These are phyloP conservation scores for Citrullus colocynthis DNA, from an alignment of 306 rosid genomes.

Conservation along the genomic window DNA sequence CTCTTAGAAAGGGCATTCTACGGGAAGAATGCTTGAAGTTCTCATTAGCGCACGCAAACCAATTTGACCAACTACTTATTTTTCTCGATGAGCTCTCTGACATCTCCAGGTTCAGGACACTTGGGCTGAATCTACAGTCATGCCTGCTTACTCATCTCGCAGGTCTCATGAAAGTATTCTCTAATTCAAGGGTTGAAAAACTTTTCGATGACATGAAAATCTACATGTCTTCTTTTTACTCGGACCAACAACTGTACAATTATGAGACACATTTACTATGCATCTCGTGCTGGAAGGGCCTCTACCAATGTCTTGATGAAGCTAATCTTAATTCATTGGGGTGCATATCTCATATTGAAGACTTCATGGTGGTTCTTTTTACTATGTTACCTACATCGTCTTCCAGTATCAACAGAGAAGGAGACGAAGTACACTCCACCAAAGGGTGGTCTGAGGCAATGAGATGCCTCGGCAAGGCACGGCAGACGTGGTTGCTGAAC, in stretches of 20 bases:
- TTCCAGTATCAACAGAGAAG: constrained; percentile 13
- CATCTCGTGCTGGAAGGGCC: constrained; percentile 86
- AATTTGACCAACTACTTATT: constrained; percentile 56
- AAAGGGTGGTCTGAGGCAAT: constrained; percentile 75
- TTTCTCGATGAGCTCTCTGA: constrained; percentile 88
- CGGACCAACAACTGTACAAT: constrained; percentile 20
- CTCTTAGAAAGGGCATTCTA: constrained; percentile 37
- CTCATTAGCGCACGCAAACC: constrained; percentile 74
- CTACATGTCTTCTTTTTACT: constrained; percentile 39
- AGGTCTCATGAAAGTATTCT: constrained; percentile 56
- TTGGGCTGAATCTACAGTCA: constrained; percentile 59
- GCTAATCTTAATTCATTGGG: constrained; percentile 48
- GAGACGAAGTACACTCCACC: constrained; percentile 15
- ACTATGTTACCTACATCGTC: constrained; percentile 43
- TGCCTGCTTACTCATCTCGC: constrained; percentile 60
- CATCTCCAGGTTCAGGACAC: constrained; percentile 61
- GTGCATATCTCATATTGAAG: constrained; percentile 47
- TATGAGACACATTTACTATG: constrained; percentile 32
- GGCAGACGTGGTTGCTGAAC: constrained; percentile 48
- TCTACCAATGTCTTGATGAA: constrained; percentile 54
- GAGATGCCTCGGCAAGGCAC: constrained; percentile 76
- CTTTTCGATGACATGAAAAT: constrained; percentile 43
- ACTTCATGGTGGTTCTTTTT: constrained; percentile 71
- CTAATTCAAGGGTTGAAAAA: constrained; percentile 71
- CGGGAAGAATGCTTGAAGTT: constrained; percentile 69